A percentile compares a stretch with the other conserved stretches of the same genome.
Conservation (phyloP, 257 asterid genomes). For the Coffea canephora region DNA sequence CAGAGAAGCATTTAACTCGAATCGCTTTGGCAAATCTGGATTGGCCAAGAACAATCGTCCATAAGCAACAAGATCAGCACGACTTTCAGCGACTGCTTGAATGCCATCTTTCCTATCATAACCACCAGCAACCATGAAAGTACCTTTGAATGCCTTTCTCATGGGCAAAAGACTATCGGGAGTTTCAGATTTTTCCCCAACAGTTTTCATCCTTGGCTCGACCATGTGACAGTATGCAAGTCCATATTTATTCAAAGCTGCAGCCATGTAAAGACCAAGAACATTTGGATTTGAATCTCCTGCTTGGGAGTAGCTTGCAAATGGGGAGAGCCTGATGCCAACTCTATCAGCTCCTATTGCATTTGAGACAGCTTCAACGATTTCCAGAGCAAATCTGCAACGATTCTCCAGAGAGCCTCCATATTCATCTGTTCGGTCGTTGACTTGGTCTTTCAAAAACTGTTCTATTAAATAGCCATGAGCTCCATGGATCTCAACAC, state of each 20-base stretch:
- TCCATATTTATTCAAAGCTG: constrained; percentile 41
- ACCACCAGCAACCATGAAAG: constrained; percentile 69
- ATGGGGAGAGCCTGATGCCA: constrained; percentile 77
- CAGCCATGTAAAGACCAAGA: constrained; percentile 55
- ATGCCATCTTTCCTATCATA: constrained; percentile 59
- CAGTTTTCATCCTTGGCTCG: constrained; percentile 53
- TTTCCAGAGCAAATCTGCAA: constrained; percentile 57
- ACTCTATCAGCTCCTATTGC: constrained; percentile 55
- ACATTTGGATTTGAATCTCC: constrained; percentile 58
- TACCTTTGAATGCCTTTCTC: constrained; percentile 59
- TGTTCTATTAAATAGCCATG: constrained; percentile 69
- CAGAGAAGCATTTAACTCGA: constrained; percentile 53
- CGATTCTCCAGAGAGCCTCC: constrained; percentile 72
- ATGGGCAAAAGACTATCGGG: constrained; percentile 45
- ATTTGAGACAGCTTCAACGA: constrained; percentile 41
- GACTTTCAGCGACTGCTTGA: constrained; percentile 49
- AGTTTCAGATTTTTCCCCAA: constrained; percentile 24
- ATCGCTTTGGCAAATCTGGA: constrained; percentile 64
- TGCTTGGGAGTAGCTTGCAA: constrained; percentile 35
- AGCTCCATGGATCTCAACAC: constrained; percentile 78
- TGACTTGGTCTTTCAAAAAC: constrained; percentile 62
- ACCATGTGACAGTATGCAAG: constrained; percentile 68
- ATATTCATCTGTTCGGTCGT: constrained; percentile 63
- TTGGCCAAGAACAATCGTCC: constrained; percentile 67
- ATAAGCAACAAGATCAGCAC: constrained; percentile 57